Conservation (phyloP, 2,329 filamentous ascomycete species). For the Ceratocystis destructans region DNA sequence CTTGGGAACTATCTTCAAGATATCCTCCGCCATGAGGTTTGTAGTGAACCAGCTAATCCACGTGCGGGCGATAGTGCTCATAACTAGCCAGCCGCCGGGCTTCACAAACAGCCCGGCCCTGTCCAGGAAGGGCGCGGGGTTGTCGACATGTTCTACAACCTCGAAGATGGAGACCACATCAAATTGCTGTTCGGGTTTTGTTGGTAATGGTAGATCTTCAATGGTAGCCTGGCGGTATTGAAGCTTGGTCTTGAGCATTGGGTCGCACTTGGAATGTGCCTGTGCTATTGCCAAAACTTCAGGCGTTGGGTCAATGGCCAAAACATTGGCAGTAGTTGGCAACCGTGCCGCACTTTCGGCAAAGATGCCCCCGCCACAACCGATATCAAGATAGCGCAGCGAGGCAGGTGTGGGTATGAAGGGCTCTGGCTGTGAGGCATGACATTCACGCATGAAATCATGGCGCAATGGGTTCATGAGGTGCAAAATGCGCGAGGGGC, state of each 20-base stretch:
- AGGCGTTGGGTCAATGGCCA: constrained; percentile 64
- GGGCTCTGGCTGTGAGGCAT: constrained; percentile 37
- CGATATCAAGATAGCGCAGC: constrained; percentile 73
- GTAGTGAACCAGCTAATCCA: constrained; percentile 85
- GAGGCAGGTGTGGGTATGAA: constrained; percentile 26
- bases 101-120: constrained; percentile 60
- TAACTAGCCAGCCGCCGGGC: constrained; percentile 83
- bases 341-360: constrained; percentile 72
- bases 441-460: constrained; percentile 71
- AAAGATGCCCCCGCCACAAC: constrained; percentile 93
- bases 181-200: constrained; percentile 36
- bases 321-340: constrained; percentile 47
- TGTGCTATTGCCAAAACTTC: constrained; percentile 63
- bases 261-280: constrained; percentile 62
- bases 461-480: constrained; percentile 97
- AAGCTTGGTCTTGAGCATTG: constrained; percentile 48
- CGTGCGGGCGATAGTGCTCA: constrained; percentile 84
- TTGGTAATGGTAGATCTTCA: constrained; percentile 47
- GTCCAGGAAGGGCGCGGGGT: constrained; percentile 60
- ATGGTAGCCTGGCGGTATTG: constrained; percentile 64
- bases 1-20: constrained; percentile 72
- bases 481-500: constrained; percentile 80
- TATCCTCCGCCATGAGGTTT: constrained; percentile 78
- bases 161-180: constrained; percentile 85
- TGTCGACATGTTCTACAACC: constrained; percentile 82